phyloP scores from a whole-genome alignment of 108 stramenopile genomes.

The Nitzschia putrida region DNA sequence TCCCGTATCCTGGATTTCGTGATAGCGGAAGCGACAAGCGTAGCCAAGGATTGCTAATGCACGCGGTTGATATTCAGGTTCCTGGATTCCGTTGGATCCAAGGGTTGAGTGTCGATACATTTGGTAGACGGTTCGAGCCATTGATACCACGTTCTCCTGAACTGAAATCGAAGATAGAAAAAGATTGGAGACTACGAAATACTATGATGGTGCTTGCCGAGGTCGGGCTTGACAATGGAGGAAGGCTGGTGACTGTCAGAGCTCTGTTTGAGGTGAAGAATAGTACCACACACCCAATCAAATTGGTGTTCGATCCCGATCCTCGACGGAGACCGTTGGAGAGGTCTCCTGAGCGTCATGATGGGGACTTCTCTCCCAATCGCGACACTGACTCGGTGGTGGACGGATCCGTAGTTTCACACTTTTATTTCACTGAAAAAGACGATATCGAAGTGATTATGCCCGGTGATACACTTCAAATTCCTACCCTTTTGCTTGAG shows the following conservation, averaged over 20 bases:
- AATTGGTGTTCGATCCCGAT: conserved; percentile 74
- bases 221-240: conserved; percentile 86
- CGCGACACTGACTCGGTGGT: conserved; percentile 1
- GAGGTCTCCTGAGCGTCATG: neutral
- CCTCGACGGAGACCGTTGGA: conserved; percentile 39
- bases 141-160: conserved; percentile 65
- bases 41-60: conserved; percentile 36
- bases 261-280: conserved; percentile 84
- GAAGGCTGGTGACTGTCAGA: conserved; percentile 75
- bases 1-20: conserved; percentile 78
- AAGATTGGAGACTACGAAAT: conserved; percentile 83
- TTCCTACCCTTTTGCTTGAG: conserved; percentile 75
- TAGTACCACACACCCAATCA: conserved; percentile 80
- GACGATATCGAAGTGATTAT: conserved; percentile 37
- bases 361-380: neutral
- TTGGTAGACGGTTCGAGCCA: conserved; percentile 77
- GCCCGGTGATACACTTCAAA: conserved; percentile 51
- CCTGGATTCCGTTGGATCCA: conserved; percentile 90
- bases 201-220: conserved; percentile 84
- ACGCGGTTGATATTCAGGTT: conserved; percentile 85
- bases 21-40: conserved; percentile 33
- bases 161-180: conserved; percentile 50
- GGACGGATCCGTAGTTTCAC: conserved; percentile 6
- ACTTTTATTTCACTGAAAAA: neutral
- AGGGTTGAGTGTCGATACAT: conserved; percentile 75